These are phyloP conservation scores for Populus davidiana DNA, from an alignment of 345 rosid genomes.

Conservation along the genomic window DNA sequence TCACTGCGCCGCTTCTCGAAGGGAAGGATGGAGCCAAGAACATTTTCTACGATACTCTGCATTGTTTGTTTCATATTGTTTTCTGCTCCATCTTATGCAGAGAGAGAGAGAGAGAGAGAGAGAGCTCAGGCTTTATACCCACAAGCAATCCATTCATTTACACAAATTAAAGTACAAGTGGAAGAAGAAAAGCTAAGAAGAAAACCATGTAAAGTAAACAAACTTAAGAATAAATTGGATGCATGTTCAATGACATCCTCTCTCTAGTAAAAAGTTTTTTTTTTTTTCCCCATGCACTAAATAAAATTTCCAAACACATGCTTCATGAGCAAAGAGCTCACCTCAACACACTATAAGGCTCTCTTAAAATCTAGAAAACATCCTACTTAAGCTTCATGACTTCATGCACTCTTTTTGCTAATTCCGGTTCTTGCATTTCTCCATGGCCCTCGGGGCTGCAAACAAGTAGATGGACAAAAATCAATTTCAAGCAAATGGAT, in stretches of 20 bases:
- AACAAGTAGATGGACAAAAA: background rate
- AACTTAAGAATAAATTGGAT: conserved; percentile 16
- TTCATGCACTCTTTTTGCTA: background rate
- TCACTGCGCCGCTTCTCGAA: background rate
- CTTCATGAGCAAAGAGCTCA: conserved; percentile 19
- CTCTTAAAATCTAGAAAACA: conserved; percentile 7
- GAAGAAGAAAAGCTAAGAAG: conserved; percentile 1
- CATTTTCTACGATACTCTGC: background rate
- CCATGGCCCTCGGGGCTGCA: conserved; percentile 55
- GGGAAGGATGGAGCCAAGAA: background rate
- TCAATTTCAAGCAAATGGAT: background rate
- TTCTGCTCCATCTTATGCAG: background rate
- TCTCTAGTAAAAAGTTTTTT: background rate
- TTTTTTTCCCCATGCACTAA: conserved; percentile 9
- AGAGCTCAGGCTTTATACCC: conserved; percentile 3
- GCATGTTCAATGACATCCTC: conserved; percentile 15
- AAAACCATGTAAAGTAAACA: conserved; percentile 17
- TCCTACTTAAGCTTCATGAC: conserved; percentile 12
- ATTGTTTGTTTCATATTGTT: background rate
- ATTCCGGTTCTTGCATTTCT: conserved; percentile 43
- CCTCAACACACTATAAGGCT: conserved; percentile 16
- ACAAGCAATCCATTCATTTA: conserved; percentile 41
- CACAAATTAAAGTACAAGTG: conserved; percentile 21
- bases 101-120: background rate
- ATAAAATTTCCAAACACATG: conserved; percentile 20